Evolutionary conservation across 352 stramenopile species (phyloP).

Genomic region (Globisporangium parvum): DNA sequence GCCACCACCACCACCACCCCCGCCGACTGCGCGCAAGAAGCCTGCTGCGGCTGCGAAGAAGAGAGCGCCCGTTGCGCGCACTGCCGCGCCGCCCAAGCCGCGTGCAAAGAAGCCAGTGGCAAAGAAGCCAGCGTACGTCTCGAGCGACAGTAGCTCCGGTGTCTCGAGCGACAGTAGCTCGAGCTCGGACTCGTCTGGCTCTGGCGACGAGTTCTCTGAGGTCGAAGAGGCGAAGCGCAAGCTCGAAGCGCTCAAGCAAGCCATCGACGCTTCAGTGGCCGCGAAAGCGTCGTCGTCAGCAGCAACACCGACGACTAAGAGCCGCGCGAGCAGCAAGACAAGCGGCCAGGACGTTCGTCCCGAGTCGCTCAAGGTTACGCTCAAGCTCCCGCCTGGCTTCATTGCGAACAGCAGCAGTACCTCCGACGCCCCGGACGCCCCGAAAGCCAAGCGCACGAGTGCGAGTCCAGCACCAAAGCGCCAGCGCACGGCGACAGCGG

Average conservation of each 20-base stretch:
- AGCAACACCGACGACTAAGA: constrained; percentile 18
- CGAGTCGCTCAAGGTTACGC: constrained; percentile 46
- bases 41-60: constrained; percentile 11
- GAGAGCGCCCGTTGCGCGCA: constrained; percentile 9
- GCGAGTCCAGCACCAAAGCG: constrained; percentile 32
- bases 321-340: constrained; percentile 8
- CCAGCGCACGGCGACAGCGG: constrained; percentile 17
- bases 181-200: constrained; percentile 40
- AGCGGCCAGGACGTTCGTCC: too few relatives aligned
- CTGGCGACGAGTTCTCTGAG: constrained; percentile 32
- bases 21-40: constrained; percentile 16
- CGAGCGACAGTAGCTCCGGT: constrained; percentile 39
- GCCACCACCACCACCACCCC: constrained; percentile 13
- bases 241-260: constrained; percentile 14
- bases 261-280: constrained; percentile 17
- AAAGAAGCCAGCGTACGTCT: constrained; percentile 21
- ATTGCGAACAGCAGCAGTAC: constrained; percentile 18
- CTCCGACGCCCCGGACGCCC: neutral
- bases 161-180: constrained; percentile 40
- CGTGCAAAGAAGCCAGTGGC: constrained; percentile 24
- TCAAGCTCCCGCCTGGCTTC: constrained; percentile 55
- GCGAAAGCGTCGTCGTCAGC: constrained; percentile 9
- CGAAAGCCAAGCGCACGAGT: constrained; percentile 40
- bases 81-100: constrained; percentile 3
- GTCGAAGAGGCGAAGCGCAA: constrained; percentile 14